Base-by-base conservation (phyloP, 768 basidiomycete genomes). In the Calocybe indica region DNA sequence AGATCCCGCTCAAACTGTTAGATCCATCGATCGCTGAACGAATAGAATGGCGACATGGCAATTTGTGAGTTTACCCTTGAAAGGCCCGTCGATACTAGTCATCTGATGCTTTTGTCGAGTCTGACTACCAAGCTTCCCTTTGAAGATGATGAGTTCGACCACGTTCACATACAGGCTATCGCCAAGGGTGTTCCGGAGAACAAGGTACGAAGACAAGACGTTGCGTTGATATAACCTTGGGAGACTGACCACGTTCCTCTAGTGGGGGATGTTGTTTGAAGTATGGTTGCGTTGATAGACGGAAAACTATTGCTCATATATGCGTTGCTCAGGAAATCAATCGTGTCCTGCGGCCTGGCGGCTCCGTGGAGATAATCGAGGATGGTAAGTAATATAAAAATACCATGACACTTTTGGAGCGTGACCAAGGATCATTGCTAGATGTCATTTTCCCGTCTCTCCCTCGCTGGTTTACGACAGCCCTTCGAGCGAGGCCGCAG, bases 91-190 rank as follows among this genome's bases (percentile, higher is more conserved):
- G 42, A 3, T 31, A 32, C 38, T 43, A 54, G 35, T 39, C 29
- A 33, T 29, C 12, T 22, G 22, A 22, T 22, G 22, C n/a, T 14
- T 12, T 52, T 11, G 45, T 45, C 10, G 52, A 89, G 87, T 61
- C 64, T 90, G 55, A 85, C 86, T 40, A 86, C 79, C 8, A 84
- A 74, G 55, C 70, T 90, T 13, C 88, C 88, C 0, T 90, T 88
- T 58, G 85, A 88, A 11, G 88, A 89, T 46, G 85, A 89, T 50
- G 80, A 85, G 55, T 90, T 90, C 51, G 88, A 90, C 61, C 79
- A 85, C 60, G 79, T 90, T n/a, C 88, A 84, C 55, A 76, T 89
- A 43, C 73, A 78, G 50, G 67, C 70, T 43, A 76, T 88, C 49
- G 78, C 84, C 0, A 73, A 73, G 55, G 85, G 78, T 11, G 78